Evolutionary conservation across 129 eudicot species (phyloP).

Genomic region (Flaveria robusta): DNA sequence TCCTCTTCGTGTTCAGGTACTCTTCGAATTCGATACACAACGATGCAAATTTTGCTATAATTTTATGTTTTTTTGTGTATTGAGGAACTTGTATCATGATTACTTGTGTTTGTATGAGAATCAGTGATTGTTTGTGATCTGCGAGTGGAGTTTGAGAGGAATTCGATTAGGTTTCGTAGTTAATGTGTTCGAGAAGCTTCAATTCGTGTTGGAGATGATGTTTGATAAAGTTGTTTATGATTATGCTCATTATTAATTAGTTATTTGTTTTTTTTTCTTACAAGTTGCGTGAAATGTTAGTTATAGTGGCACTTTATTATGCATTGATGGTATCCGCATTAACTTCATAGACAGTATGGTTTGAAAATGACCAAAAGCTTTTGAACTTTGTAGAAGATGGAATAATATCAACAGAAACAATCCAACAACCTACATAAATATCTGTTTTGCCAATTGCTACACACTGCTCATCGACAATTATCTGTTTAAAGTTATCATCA

Average conservation of each 20-base stretch:
- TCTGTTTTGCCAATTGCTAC: conserved; percentile 1
- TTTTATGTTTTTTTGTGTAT: background rate
- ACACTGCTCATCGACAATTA: background rate
- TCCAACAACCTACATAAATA: background rate
- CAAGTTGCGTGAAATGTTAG: background rate
- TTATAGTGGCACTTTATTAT: conserved; percentile 1
- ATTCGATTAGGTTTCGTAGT: background rate
- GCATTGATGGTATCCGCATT: background rate
- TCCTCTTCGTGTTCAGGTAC: conserved; percentile 33
- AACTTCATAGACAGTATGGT: conserved; percentile 12
- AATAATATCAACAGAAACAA: background rate
- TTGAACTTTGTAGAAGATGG: background rate
- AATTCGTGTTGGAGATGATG: conserved; percentile 8
- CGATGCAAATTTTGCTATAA: background rate
- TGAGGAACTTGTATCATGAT: background rate
- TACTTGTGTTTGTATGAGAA: background rate
- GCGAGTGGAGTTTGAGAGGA: conserved; percentile 5
- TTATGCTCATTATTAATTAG: background rate
- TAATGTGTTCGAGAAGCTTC: conserved; percentile 11
- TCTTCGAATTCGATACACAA: background rate
- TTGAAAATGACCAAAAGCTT: background rate
- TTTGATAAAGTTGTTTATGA: conserved; percentile 10
- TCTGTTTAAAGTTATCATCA: background rate
- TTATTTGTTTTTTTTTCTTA: background rate
- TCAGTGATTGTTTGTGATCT: conserved; percentile 1